Evolutionary conservation across 2,329 filamentous ascomycete genomes (phyloP).

Genomic region (Botrytis sinoallii): DNA sequence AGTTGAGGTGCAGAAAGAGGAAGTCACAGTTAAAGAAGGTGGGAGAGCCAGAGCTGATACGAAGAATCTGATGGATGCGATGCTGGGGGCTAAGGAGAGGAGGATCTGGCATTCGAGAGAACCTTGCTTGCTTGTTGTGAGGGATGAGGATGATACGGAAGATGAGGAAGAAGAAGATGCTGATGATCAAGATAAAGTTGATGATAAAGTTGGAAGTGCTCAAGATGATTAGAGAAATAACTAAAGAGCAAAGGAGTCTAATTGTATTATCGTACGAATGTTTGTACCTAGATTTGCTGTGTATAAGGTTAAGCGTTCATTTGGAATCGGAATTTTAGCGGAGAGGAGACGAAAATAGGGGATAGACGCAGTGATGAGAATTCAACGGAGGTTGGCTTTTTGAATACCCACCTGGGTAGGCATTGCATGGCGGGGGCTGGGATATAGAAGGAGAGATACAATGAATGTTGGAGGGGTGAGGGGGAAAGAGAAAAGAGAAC

Average conservation of each 20-base stretch:
- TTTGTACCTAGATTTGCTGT: constrained; percentile 6
- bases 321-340: not conserved
- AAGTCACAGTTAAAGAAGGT: constrained; percentile 34
- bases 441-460: not conserved
- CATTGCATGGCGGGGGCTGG: not conserved
- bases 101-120: constrained; percentile 63
- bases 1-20: constrained; percentile 25
- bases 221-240: not conserved
- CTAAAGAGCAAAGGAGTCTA: not conserved
- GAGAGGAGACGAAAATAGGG: not conserved
- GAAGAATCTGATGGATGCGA: constrained; percentile 55
- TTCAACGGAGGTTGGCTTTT: not conserved
- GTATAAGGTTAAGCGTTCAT: not conserved
- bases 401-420: not conserved
- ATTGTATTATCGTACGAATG: not conserved
- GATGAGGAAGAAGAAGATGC: constrained; percentile 15
- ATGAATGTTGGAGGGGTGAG: not conserved
- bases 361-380: too few species aligned
- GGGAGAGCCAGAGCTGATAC: constrained; percentile 50
- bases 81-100: constrained; percentile 57
- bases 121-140: constrained; percentile 53
- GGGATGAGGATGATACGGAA: constrained; percentile 41
- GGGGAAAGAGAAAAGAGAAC: not conserved
- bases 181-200: not conserved
- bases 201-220: not conserved